Evolutionary conservation across 2,329 filamentous ascomycete species (phyloP), one percentile per base, ranked within the genome.

Genomic region (Shiraia sp.): DNA sequence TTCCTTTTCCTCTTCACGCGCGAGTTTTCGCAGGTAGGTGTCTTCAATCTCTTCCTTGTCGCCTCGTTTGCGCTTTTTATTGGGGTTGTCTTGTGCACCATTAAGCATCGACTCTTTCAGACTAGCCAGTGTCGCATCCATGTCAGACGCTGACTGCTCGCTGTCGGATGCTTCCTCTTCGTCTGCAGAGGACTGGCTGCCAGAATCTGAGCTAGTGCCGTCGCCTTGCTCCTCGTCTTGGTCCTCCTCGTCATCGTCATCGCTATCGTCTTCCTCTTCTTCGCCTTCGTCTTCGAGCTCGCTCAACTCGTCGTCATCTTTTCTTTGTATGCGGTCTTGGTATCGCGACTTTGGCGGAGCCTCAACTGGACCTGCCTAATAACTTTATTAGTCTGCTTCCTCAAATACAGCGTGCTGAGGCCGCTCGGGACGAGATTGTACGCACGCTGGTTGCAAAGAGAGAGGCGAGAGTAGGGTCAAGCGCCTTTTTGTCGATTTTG

Each of bases 31-130:
- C 71, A 92, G 74, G 57, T 91, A 90, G 36, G 79, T 81, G 42
- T 77, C 79, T 61, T 90, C 87, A 2, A 90, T 70, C 41, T 88
- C 82, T 16, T 88, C 79, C 23, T 86, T 79, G 41, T 76, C 63
- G 36, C 72, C 83, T 43, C 85, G 77, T 47, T 72, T 73, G 40
- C 70, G 63, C 58, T 72, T 72, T 42, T 68, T 68, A 34, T 48
- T 57, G 52, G 40, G 45, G 40, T 52, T 63, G 25, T 58, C 61
- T 47, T 55, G 61, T 39, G 55, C 58, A 35, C 60, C 63, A 36
- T 49, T 61, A 39, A 61, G 31, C 19, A 55, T 47, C 3, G 57
- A 50, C 39, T 65, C 57, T 24, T 47, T 51, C 36, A 64, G 35
- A 37, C 54, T 61, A 10, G 62, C 61, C 10, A 62, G 45, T 7